Base-by-base conservation (phyloP, 805 yeast genomes). In the Ogataea haglerorum region DNA sequence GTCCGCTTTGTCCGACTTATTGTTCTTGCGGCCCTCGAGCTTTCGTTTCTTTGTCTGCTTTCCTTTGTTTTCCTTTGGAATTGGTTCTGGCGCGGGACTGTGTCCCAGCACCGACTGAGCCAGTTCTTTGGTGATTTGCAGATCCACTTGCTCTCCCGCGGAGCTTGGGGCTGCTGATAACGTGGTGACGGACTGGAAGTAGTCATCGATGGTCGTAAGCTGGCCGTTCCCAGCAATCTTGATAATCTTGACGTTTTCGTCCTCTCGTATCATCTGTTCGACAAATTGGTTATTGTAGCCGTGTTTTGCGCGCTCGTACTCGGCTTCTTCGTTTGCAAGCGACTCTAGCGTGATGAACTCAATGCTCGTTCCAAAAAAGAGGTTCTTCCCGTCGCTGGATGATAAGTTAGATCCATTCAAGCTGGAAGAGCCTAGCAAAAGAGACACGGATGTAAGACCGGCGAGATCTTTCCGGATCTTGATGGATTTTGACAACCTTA, bases 391-490 rank as follows among this genome's bases (percentile, higher is more conserved):
- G 36, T 49, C 49, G 6, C 38, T 32, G 6, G 46, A 29, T 5
- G 46, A 24, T 7, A 34, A 19, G 12, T 23, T 29, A 3, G 38
- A 39, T 3, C 41, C 34, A 14, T 29, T 34, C 22, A 43, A 26
- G 17, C 44, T 40, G 10, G 47, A 22, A 2, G 53, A 40, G 9
- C 60, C 59, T 10, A 61, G 39, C 10, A 60, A 43, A 19, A 57
- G 35, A 2, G 60, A 45, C 6, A 64, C 34, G 3, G 63, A 54
- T 0, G 68, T 65, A 2, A 63, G 30, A 1, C 83, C 83, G 41
- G 64, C 61, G 14, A 57, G 51, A 57, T 80, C 87, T 58, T 73
- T 72, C 38, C 83, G 63, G 7, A 82, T 61, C 43, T 79, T 67
- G 14, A 80, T 74, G 36, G 73, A 67, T 31, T 72, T 70, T 1